A percentile compares a stretch with the other conserved stretches of the same genome.
phyloP scores from a whole-genome alignment of 805 yeast genomes.

The Saccharomycopsis guyanensis region DNA sequence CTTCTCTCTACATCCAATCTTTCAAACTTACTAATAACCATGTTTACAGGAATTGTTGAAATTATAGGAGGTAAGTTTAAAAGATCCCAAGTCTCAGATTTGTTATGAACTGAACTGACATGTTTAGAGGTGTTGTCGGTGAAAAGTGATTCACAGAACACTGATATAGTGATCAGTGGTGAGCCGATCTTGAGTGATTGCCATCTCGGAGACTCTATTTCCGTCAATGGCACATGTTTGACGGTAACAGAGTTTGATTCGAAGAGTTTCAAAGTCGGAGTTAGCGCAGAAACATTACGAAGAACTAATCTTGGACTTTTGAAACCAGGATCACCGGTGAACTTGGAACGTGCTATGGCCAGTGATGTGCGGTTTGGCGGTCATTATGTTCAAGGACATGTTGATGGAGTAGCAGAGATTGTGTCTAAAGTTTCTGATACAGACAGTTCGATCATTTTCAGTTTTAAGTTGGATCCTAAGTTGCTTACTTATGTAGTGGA shows the following conservation, averaged over 20 bases:
- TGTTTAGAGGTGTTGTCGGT: neutral
- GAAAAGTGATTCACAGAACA: neutral
- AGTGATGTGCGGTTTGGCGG: slow-evolving; percentile 84
- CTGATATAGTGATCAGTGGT: slow-evolving; percentile 44
- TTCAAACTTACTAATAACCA: neutral
- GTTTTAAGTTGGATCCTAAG: slow-evolving; percentile 44
- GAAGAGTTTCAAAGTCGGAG: slow-evolving; percentile 71
- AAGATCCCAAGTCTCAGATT: neutral
- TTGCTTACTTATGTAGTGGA: slow-evolving; percentile 71
- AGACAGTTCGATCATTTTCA: slow-evolving; percentile 68
- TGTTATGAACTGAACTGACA: neutral
- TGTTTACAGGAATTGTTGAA: slow-evolving; percentile 2
- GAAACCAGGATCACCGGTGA: slow-evolving; percentile 53
- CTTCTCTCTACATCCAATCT: neutral
- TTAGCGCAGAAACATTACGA: slow-evolving; percentile 86
- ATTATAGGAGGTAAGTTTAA: neutral
- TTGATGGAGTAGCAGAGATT: slow-evolving; percentile 78
- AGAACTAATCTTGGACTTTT: slow-evolving; percentile 69
- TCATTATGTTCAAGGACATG: slow-evolving; percentile 96
- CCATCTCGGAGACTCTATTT: slow-evolving; percentile 89
- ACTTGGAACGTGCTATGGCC: slow-evolving; percentile 86
- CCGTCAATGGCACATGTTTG: slow-evolving; percentile 82
- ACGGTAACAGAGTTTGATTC: slow-evolving; percentile 78
- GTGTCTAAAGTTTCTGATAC: slow-evolving; percentile 47
- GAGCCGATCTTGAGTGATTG: slow-evolving; percentile 62